phyloP scores from a whole-genome alignment of 2,329 filamentous ascomycete species.

The Sodiomyces alkalinus region DNA sequence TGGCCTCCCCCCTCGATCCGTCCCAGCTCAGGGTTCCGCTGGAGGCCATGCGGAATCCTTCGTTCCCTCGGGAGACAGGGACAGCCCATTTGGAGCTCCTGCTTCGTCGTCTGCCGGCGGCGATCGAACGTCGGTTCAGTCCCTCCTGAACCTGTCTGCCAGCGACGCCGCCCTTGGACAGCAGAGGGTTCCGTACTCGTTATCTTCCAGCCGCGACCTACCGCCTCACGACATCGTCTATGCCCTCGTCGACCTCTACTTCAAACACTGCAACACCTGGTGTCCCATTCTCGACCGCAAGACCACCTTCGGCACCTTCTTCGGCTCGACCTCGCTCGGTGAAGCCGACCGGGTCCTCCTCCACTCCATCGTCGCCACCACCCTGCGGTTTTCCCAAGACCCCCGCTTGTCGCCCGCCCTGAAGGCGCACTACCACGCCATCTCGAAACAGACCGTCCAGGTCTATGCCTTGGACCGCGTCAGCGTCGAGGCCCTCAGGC shows the following conservation, averaged over 20 bases:
- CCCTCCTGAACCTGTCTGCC: slow-evolving; percentile 8
- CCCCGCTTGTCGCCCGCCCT: slow-evolving; percentile 20
- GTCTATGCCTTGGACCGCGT: slow-evolving; percentile 26
- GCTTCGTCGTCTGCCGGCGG: too few species aligned
- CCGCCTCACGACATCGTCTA: slow-evolving; percentile 46
- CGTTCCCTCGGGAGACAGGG: too few species aligned
- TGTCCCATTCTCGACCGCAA: slow-evolving; percentile 29
- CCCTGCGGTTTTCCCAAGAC: slow-evolving; percentile 25
- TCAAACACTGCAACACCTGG: slow-evolving; percentile 50
- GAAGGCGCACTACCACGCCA: slow-evolving; percentile 21
- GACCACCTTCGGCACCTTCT: slow-evolving; percentile 23
- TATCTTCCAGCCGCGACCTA: slow-evolving; percentile 29
- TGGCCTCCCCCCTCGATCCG: slow-evolving; percentile 8
- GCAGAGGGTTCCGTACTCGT: slow-evolving; percentile 13
- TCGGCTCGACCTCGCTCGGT: slow-evolving; percentile 22
- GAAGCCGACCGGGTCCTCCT: slow-evolving; percentile 25
- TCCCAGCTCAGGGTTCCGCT: too few species aligned
- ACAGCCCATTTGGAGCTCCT: too few species aligned
- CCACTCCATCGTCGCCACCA: slow-evolving; percentile 28
- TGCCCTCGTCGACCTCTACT: slow-evolving; percentile 44
- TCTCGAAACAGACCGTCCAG: slow-evolving; percentile 23
- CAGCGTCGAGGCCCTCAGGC: slow-evolving; percentile 21
- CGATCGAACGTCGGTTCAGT: slow-evolving; percentile 9
- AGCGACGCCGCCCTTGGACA: slow-evolving; percentile 5
- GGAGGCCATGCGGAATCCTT: too few species aligned